phyloP scores from a whole-genome alignment of 306 rosid genomes.

The Geum urbanum region DNA sequence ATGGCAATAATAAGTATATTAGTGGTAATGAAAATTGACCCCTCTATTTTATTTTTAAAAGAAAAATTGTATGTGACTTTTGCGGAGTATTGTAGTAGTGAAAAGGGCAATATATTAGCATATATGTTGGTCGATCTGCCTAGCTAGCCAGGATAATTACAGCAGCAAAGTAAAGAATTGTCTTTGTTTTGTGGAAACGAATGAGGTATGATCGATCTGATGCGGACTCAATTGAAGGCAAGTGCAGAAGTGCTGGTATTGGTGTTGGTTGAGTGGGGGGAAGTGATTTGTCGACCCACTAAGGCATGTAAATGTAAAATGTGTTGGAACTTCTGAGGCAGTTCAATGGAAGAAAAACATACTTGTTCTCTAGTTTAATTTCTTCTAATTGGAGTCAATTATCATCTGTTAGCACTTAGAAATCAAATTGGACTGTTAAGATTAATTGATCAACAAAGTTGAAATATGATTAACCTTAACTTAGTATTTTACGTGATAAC shows the following conservation, averaged over 20 bases:
- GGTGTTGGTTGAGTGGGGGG: constrained; percentile 1
- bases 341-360: neutral
- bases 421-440: too few species aligned
- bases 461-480: too few species aligned
- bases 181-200: neutral
- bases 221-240: neutral
- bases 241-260: neutral
- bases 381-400: neutral
- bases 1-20: too few species aligned
- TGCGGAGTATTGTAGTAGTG: too few species aligned
- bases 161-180: neutral
- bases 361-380: neutral
- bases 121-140: neutral
- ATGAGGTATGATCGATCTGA: neutral
- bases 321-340: constrained; percentile 14
- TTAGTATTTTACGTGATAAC: too few species aligned
- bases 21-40: too few species aligned
- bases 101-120: neutral
- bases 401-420: too few species aligned
- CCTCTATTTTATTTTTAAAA: too few species aligned
- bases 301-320: neutral
- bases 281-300: neutral
- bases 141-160: neutral
- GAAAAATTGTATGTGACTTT: too few species aligned
- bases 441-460: too few species aligned